Conservation (phyloP, 1,139 yeast genomes). For the Candida anutae region DNA sequence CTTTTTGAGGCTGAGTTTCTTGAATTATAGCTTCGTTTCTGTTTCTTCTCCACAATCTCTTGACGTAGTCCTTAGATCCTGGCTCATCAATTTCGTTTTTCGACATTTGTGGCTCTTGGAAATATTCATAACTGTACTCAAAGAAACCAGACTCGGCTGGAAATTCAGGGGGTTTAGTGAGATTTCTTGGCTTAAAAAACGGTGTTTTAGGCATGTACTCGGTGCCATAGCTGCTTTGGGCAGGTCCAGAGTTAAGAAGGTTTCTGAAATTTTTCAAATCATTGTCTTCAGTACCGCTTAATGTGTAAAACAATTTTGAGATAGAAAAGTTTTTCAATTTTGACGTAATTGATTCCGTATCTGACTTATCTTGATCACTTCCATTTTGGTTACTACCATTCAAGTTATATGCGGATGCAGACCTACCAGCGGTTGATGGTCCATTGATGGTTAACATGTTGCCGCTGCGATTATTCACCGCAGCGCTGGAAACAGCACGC, state of each 20-base stretch:
- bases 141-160: constrained; percentile 73
- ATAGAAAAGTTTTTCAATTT: constrained; percentile 33
- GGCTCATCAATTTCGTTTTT: constrained; percentile 85
- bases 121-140: constrained; percentile 85
- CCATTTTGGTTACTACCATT: constrained; percentile 9
- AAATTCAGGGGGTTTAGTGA: constrained; percentile 32
- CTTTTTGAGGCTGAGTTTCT: constrained; percentile 86
- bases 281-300: constrained; percentile 36
- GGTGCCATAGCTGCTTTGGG: constrained; percentile 41
- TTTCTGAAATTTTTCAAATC: constrained; percentile 31
- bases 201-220: constrained; percentile 47
- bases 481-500: constrained; percentile 29
- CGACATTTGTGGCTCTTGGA: constrained; percentile 94
- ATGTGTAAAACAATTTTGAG: constrained; percentile 34
- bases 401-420: constrained; percentile 24
- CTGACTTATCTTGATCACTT: constrained; percentile 17
- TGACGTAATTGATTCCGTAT: constrained; percentile 29
- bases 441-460: constrained; percentile 25
- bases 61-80: constrained; percentile 80
- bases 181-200: constrained; percentile 36
- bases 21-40: constrained; percentile 82
- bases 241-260: constrained; percentile 33
- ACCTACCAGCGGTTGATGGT: constrained; percentile 19
- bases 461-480: constrained; percentile 21
- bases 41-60: constrained; percentile 81